A percentile compares a stretch with the other conserved stretches of the same genome.
phyloP scores from a whole-genome alignment of 768 basidiomycete species.

The Rhizopogon sp. region DNA sequence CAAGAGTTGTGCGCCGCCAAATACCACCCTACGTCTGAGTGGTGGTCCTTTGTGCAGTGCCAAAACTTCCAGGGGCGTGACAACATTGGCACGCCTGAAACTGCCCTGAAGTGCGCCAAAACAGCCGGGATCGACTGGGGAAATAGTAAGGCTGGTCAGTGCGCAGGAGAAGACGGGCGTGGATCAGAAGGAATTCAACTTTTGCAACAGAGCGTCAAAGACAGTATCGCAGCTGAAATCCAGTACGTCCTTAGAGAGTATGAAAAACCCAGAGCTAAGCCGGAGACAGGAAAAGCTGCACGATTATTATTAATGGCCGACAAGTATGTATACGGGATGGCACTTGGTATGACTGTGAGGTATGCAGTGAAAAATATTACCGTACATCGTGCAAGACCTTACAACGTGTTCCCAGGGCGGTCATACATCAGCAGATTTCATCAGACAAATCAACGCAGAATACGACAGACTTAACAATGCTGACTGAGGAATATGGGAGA shows the following conservation, averaged over 20 bases:
- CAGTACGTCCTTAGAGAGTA: conserved; percentile 34
- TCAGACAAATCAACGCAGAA: conserved; percentile 69
- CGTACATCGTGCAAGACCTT: neutral
- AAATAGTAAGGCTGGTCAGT: conserved; percentile 46
- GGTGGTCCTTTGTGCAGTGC: conserved; percentile 85
- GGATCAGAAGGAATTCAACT: conserved; percentile 61
- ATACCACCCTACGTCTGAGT: conserved; percentile 47
- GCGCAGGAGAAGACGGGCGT: conserved; percentile 57
- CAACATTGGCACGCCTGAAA: conserved; percentile 59
- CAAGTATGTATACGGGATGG: conserved; percentile 73
- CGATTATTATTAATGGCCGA: conserved; percentile 67
- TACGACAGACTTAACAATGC: conserved; percentile 57
- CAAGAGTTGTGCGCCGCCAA: conserved; percentile 81
- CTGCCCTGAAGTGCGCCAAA: conserved; percentile 62
- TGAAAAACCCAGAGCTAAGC: conserved; percentile 6
- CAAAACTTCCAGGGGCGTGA: conserved; percentile 62
- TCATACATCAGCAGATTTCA: conserved; percentile 70
- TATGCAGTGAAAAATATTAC: conserved; percentile 25
- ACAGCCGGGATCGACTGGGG: conserved; percentile 68
- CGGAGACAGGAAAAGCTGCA: conserved; percentile 72
- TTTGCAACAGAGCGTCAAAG: conserved; percentile 52
- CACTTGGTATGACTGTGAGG: conserved; percentile 77
- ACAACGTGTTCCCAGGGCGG: conserved; percentile 48
- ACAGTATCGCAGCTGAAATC: conserved; percentile 45
- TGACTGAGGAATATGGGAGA: conserved; percentile 13